These are phyloP conservation scores for Blepharisma undulans DNA, from an alignment of 169 alveolate species.

Conservation along the genomic window DNA sequence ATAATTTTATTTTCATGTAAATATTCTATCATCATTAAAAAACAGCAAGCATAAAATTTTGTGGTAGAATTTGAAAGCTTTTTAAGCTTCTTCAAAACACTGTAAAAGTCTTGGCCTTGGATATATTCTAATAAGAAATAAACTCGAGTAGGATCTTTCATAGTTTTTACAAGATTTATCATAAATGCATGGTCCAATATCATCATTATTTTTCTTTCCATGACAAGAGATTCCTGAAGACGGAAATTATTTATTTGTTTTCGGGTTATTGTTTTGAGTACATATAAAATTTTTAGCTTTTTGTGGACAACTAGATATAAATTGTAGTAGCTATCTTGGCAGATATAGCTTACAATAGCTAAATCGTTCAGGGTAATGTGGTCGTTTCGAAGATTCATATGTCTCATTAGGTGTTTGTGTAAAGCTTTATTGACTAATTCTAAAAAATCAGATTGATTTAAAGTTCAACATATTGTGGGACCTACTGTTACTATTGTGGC, in stretches of 20 bases:
- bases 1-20: conserved; percentile 49
- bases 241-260: not conserved
- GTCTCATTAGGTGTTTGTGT: conserved; percentile 21
- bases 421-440: not conserved
- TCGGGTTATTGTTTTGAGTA: conserved; percentile 29
- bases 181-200: conserved; percentile 40
- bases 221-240: not conserved
- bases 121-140: conserved; percentile 40
- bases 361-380: conserved; percentile 47
- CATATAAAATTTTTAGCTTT: conserved; percentile 12
- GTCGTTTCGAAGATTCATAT: conserved; percentile 46
- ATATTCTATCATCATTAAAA: conserved; percentile 48
- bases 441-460: not conserved
- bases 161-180: conserved; percentile 37
- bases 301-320: conserved; percentile 5
- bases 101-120: conserved; percentile 36
- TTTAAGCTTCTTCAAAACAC: not conserved
- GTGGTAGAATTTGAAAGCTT: not conserved
- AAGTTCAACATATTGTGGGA: not conserved
- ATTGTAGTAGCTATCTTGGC: conserved; percentile 32
- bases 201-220: conserved; percentile 28
- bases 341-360: not conserved
- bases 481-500: conserved; percentile 43
- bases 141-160: not conserved
- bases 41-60: conserved; percentile 38